These are phyloP conservation scores for Saturnispora halmiae DNA, from an alignment of 805 yeast species.

Conservation along the genomic window DNA sequence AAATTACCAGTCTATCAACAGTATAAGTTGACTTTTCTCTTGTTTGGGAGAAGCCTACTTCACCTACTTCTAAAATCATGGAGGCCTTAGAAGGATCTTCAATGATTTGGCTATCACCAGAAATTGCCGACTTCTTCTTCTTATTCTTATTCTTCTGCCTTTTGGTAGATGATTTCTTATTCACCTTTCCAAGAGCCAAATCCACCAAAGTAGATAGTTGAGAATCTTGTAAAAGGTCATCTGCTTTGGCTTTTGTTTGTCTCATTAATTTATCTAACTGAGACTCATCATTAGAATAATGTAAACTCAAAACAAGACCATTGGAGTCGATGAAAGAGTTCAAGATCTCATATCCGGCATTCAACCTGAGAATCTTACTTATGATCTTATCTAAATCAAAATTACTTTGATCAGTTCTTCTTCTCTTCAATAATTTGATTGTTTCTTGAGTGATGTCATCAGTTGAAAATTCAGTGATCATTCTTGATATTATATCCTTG, in stretches of 20 bases:
- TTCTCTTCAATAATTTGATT: conserved; percentile 28
- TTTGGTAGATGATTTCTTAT: conserved; percentile 8
- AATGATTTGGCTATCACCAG: conserved; percentile 16
- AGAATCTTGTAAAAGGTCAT: conserved; percentile 31
- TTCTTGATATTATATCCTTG: conserved; percentile 55
- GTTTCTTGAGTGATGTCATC: conserved; percentile 47
- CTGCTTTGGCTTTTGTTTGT: conserved; percentile 35
- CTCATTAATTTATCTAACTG: conserved; percentile 37
- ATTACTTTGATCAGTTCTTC: conserved; percentile 17
- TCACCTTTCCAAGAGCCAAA: conserved; percentile 31
- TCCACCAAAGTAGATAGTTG: conserved; percentile 39
- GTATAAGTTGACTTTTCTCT: conserved; percentile 48
- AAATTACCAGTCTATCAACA: conserved; percentile 39
- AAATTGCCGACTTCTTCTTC: too few relatives aligned
- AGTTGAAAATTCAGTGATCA: conserved; percentile 55
- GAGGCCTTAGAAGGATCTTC: conserved; percentile 22
- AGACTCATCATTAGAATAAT: conserved; percentile 38
- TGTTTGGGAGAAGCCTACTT: conserved; percentile 12
- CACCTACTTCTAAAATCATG: conserved; percentile 20
- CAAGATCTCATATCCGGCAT: conserved; percentile 52
- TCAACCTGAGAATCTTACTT: conserved; percentile 35
- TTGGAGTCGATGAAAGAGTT: conserved; percentile 62
- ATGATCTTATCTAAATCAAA: conserved; percentile 36
- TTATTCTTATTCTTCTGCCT: conserved; percentile 16
- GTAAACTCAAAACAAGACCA: conserved; percentile 58